phyloP scores from a whole-genome alignment of 805 yeast genomes.

The Ogataea thermomethanolica region DNA sequence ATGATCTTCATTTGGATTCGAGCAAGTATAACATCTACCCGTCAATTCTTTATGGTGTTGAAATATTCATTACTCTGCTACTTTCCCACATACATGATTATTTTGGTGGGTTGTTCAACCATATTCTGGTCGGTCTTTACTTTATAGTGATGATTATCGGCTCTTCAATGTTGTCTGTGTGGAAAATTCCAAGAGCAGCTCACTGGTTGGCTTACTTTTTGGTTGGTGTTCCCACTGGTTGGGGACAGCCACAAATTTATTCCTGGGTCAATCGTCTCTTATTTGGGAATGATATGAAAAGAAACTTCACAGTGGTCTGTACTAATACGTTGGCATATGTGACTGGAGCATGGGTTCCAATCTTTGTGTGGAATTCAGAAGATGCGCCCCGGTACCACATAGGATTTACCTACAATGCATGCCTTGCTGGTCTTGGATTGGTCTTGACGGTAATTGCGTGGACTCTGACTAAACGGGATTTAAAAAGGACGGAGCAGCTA shows the following conservation, averaged over 20 bases:
- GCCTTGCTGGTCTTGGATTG: slow-evolving; percentile 33
- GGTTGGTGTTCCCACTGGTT: slow-evolving; percentile 44
- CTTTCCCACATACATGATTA: slow-evolving; percentile 38
- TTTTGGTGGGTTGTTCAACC: slow-evolving; percentile 35
- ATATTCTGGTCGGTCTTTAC: slow-evolving; percentile 35
- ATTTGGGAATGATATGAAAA: slow-evolving; percentile 41
- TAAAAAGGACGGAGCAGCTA: slow-evolving; percentile 3
- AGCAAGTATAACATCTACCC: slow-evolving; percentile 41
- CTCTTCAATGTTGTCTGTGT: slow-evolving; percentile 40
- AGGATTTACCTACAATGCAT: slow-evolving; percentile 39
- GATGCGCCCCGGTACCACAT: slow-evolving; percentile 36
- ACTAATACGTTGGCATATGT: slow-evolving; percentile 43
- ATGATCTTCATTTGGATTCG: slow-evolving; percentile 30
- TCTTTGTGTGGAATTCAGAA: slow-evolving; percentile 38
- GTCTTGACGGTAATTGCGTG: slow-evolving; percentile 28
- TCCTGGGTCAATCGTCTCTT: slow-evolving; percentile 53
- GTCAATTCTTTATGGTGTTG: slow-evolving; percentile 37
- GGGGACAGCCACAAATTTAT: slow-evolving; percentile 55
- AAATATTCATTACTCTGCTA: slow-evolving; percentile 37
- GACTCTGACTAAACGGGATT: slow-evolving; percentile 24
- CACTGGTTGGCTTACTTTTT: slow-evolving; percentile 52
- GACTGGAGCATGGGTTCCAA: slow-evolving; percentile 40
- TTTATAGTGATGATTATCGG: slow-evolving; percentile 43
- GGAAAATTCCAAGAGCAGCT: slow-evolving; percentile 47
- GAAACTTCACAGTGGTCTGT: slow-evolving; percentile 36